Evolutionary conservation across 257 asterid species (phyloP), one percentile per base, ranked within the genome.

Genomic region (Penstemon barbatus): DNA sequence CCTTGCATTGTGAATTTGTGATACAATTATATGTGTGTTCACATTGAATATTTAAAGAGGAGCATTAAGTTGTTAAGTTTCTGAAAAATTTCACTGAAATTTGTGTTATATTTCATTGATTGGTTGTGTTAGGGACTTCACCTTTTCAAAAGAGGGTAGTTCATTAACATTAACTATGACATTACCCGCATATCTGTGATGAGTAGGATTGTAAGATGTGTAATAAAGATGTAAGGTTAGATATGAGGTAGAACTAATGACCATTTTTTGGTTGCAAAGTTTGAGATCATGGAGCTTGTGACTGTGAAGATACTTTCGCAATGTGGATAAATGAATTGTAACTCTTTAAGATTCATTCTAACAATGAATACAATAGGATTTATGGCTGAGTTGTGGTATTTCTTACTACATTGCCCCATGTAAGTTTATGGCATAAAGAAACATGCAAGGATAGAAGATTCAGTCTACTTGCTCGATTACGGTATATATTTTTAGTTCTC

Each of bases 1-100:
- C 38, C 55, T 61, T 66, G 66, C 72, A 58, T 51, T 68, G 75
- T 69, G 75, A 15, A 25, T 25, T 25, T 25, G 33, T 25, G 33
- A 25, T 57, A 7, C 8, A 51, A 60, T 69, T 60, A 15, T 46
- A 58, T 45, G 36, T 9, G 51, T 61, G 60, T 54, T 67, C 78
- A 52, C 61, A 13, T 52, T 46, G 77, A 66, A 68, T 46, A 8
- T 44, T 75, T 79, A 57, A 25, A 79, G 68, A 58, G 7, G 73
- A 63, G 55, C 39, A n/a, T n/a, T 33, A 10, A 36, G 10, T 13
- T 55, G 45, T 66, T 70, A n/a, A 18, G 10, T 57, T 50, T 19
- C 2, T 45, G 6, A 43, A 19, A 5, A 19, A 5, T 52, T 33
- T 37, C 59, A 10, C 33, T 61, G 56, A 45, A 38, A 15, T 11